Evolutionary conservation across 441 rosid species (phyloP).

Genomic region (Lepidium campestre): DNA sequence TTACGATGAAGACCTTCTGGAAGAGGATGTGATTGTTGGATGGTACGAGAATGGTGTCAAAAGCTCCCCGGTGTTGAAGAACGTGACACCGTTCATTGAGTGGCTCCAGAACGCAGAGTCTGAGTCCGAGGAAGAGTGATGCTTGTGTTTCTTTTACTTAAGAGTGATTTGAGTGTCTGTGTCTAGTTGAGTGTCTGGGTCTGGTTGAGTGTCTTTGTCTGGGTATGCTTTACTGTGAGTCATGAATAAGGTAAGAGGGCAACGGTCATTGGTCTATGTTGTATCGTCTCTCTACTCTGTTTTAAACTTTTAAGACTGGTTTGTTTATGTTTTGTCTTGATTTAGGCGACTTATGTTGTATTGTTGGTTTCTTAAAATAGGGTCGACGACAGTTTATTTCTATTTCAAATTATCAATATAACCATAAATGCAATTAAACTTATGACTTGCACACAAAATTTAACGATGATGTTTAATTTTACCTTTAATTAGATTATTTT

Average conservation of each 20-base stretch:
- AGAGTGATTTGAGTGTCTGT: neutral
- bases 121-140: slow-evolving; percentile 52
- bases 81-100: slow-evolving; percentile 45
- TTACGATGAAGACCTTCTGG: slow-evolving; percentile 49
- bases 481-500: too few relatives aligned
- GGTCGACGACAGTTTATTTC: too few relatives aligned
- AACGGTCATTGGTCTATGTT: neutral
- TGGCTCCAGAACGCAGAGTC: slow-evolving; percentile 71
- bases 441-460: too few relatives aligned
- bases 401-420: too few relatives aligned
- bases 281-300: too few relatives aligned
- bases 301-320: too few relatives aligned
- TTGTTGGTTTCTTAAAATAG: too few relatives aligned
- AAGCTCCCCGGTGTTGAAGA: slow-evolving; percentile 43
- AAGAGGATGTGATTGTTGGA: slow-evolving; percentile 46
- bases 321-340: too few relatives aligned
- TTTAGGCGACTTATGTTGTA: too few relatives aligned
- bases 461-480: too few relatives aligned
- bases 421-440: too few relatives aligned
- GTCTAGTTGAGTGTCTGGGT: neutral
- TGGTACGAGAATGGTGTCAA: slow-evolving; percentile 48
- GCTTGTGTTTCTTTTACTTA: neutral
- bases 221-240: neutral
- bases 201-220: neutral
- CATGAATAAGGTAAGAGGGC: slow-evolving; percentile 14